A percentile compares a stretch with the other conserved stretches of the same genome.
These are phyloP conservation scores for Mesostigma viride DNA, from an alignment of 139 green algal genomes.

Conservation along the genomic window DNA sequence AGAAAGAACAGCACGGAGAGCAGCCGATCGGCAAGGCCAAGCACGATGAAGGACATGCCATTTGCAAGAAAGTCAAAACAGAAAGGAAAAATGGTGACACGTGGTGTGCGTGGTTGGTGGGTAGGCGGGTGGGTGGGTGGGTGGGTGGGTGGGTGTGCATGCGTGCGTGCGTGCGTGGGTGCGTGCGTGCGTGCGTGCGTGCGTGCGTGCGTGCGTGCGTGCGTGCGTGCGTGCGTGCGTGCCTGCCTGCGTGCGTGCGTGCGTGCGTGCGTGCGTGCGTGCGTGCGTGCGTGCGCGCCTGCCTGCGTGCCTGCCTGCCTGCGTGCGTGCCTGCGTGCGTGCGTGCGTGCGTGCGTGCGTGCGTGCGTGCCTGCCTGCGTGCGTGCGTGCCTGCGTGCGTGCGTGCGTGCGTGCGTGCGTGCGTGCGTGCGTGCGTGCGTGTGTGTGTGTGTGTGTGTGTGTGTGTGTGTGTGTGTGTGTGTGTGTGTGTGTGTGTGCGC, in stretches of 20 bases:
- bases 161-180: neutral
- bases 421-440: constrained; percentile 9
- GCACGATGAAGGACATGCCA: too few relatives aligned
- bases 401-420: constrained; percentile 9
- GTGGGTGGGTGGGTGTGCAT: too few relatives aligned
- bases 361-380: constrained; percentile 7
- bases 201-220: constrained; percentile 10
- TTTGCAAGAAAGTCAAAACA: too few relatives aligned
- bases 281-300: neutral
- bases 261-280: neutral
- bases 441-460: constrained; percentile 9
- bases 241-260: neutral
- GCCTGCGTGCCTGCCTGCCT: neutral
- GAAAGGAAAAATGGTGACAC: neutral
- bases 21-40: too few relatives aligned
- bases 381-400: constrained; percentile 8
- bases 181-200: constrained; percentile 9
- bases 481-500: constrained; percentile 9
- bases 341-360: constrained; percentile 9
- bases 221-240: constrained; percentile 4
- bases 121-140: too few relatives aligned
- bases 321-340: neutral
- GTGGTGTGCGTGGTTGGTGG: too few relatives aligned
- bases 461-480: constrained; percentile 10
- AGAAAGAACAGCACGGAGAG: too few relatives aligned